Evolutionary conservation across 495 filamentous ascomycete genomes (phyloP).

Genomic region (Entonaema liquescens): DNA sequence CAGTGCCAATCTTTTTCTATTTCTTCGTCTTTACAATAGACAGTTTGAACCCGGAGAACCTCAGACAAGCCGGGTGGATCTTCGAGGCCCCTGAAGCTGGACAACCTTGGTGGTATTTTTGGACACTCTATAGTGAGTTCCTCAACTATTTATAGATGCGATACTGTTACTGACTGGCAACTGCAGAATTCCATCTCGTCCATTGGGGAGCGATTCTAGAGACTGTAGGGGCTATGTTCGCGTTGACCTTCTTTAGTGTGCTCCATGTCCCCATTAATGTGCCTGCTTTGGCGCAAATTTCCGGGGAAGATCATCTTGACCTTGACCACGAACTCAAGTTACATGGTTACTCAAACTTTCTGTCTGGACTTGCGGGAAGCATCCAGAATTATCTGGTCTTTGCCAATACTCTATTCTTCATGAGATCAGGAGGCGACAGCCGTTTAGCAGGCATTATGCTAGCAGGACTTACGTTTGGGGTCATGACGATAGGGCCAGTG

Average conservation of each 20-base stretch:
- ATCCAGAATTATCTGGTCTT: constrained; percentile 99
- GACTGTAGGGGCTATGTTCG: constrained; percentile 93
- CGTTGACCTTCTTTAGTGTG: constrained; percentile 95
- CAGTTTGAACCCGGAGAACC: constrained; percentile 64
- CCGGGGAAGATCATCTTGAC: constrained; percentile 88
- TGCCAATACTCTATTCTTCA: constrained; percentile 94
- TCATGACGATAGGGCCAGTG: constrained; percentile 83
- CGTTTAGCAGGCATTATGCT: constrained; percentile 88
- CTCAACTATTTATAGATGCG: neutral
- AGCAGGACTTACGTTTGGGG: constrained; percentile 77
- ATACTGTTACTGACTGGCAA: constrained; percentile 38
- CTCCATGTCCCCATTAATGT: constrained; percentile 98
- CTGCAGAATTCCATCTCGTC: constrained; percentile 72
- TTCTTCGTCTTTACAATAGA: constrained; percentile 73
- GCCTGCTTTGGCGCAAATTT: constrained; percentile 86
- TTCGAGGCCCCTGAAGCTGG: constrained; percentile 84
- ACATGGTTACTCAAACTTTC: constrained; percentile 89
- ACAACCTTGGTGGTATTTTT: constrained; percentile 97
- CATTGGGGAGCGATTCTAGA: constrained; percentile 82
- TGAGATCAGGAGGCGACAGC: constrained; percentile 86
- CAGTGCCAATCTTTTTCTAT: constrained; percentile 83
- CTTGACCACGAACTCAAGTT: constrained; percentile 91
- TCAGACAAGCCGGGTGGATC: constrained; percentile 83
- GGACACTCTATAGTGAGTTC: constrained; percentile 84
- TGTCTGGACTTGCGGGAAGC: constrained; percentile 86